Conservation (phyloP, 2,329 filamentous ascomycete genomes). For the Trichoderma koningii region DNA sequence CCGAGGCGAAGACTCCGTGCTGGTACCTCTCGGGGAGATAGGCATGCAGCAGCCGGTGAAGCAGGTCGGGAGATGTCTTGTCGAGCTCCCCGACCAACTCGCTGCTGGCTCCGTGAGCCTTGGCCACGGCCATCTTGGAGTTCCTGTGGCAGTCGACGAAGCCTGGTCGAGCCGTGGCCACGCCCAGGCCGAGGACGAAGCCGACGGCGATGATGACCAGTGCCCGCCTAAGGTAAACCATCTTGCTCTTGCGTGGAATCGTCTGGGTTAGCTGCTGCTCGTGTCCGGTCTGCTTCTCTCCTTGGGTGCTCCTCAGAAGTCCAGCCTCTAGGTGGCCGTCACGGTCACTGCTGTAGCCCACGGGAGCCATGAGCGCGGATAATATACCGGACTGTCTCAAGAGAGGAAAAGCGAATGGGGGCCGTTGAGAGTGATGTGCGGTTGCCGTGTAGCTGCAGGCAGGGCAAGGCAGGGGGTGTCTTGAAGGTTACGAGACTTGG, state of each 20-base stretch:
- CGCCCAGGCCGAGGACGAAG: constrained; percentile 35
- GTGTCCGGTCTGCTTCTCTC: constrained; percentile 31
- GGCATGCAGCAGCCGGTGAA: constrained; percentile 68
- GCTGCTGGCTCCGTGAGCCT: constrained; percentile 35
- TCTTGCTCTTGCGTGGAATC: constrained; percentile 23
- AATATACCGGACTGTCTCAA: constrained; percentile 1
- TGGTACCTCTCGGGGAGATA: constrained; percentile 65
- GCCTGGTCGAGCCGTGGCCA: constrained; percentile 28
- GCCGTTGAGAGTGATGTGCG: constrained; percentile 7
- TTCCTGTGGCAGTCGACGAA: constrained; percentile 15
- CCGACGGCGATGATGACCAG: constrained; percentile 32
- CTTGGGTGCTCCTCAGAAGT: constrained; percentile 32
- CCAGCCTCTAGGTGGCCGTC: constrained; percentile 32
- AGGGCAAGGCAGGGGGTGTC: constrained; percentile 23
- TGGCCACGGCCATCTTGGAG: constrained; percentile 18
- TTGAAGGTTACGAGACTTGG: constrained; percentile 23
- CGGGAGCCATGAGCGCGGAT: constrained; percentile 29
- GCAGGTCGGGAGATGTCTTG: constrained; percentile 57
- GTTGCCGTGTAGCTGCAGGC: constrained; percentile 15
- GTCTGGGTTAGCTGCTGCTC: constrained; percentile 2
- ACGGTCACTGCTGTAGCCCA: constrained; percentile 9
- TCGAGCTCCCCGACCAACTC: constrained; percentile 42
- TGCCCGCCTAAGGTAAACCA: constrained; percentile 30
- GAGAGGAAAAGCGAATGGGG: background rate
- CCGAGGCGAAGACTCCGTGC: constrained; percentile 68